These are phyloP conservation scores for Syncephalastrum sp. DNA, from an alignment of 371 early-diverging fungal genomes.

Conservation along the genomic window DNA sequence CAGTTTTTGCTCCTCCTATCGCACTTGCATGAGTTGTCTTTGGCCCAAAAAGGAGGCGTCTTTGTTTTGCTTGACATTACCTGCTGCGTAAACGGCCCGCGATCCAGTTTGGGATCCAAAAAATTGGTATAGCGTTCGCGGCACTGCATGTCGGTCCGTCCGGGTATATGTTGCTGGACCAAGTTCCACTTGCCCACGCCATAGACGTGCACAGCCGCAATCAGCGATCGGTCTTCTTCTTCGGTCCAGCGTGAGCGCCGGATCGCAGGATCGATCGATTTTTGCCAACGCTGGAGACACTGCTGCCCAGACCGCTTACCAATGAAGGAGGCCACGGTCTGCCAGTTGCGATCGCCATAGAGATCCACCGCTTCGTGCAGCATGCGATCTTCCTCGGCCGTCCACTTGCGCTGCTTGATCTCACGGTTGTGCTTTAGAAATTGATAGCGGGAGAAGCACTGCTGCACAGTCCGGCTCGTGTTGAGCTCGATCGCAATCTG, in stretches of 20 bases:
- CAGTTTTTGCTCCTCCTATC: too few relatives aligned
- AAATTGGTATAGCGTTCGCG: constrained; percentile 84
- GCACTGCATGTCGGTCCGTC: constrained; percentile 86
- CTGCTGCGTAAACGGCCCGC: constrained; percentile 55
- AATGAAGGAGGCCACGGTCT: constrained; percentile 64
- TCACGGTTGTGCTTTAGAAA: constrained; percentile 29
- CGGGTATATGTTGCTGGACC: constrained; percentile 67
- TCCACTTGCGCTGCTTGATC: constrained; percentile 47
- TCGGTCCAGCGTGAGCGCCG: constrained; percentile 70
- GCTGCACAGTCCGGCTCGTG: constrained; percentile 74
- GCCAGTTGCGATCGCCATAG: constrained; percentile 71
- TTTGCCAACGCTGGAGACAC: constrained; percentile 82
- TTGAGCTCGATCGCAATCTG: constrained; percentile 55
- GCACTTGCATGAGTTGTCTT: too few relatives aligned
- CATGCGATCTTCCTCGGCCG: constrained; percentile 59
- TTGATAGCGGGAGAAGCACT: constrained; percentile 78
- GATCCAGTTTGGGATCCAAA: constrained; percentile 61
- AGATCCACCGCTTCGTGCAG: constrained; percentile 56
- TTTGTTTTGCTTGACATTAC: constrained; percentile 16
- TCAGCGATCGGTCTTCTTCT: constrained; percentile 74
- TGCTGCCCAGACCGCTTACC: constrained; percentile 76
- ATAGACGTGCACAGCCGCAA: constrained; percentile 62
- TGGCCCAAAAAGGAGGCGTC: too few relatives aligned
- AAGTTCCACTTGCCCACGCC: constrained; percentile 79
- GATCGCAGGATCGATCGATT: constrained; percentile 74